Evolutionary conservation across 306 rosid species (phyloP).

Genomic region (Glycine latifolia): DNA sequence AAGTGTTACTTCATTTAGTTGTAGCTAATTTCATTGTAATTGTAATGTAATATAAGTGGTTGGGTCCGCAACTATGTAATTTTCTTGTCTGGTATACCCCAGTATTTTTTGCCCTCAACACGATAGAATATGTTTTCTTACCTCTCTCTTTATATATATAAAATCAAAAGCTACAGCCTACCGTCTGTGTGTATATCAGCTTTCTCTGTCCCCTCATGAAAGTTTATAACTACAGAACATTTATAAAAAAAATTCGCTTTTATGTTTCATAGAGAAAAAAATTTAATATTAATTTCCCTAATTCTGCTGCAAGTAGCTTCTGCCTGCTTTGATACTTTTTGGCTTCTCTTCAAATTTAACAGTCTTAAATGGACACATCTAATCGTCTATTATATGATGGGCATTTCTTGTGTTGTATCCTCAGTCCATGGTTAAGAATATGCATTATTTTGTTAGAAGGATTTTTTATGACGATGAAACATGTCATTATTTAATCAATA

Average conservation of each 20-base stretch:
- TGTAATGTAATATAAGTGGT: constrained; percentile 14
- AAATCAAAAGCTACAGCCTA: not conserved
- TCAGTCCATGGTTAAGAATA: not conserved
- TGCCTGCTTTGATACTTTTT: not conserved
- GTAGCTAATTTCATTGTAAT: constrained; percentile 22
- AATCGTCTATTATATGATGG: no score
- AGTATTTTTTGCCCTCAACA: not conserved
- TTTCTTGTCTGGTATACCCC: not conserved
- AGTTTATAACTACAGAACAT: not conserved
- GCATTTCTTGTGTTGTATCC: not conserved
- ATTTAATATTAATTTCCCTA: not conserved
- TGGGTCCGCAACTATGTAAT: constrained; percentile 5
- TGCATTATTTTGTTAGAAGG: not conserved
- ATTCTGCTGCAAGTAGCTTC: not conserved
- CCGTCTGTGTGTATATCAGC: no score
- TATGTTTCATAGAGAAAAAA: not conserved
- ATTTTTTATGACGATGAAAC: no score
- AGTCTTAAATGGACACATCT: no score
- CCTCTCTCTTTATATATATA: not conserved
- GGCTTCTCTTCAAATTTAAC: not conserved
- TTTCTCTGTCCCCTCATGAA: no score
- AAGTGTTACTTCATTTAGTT: constrained; percentile 20
- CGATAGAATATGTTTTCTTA: not conserved
- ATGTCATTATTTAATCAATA: no score
- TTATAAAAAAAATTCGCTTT: not conserved